A percentile compares a stretch with the other conserved stretches of the same genome.
Conservation (phyloP, 2,329 filamentous ascomycete species). For the Microdochium bolleyi region DNA sequence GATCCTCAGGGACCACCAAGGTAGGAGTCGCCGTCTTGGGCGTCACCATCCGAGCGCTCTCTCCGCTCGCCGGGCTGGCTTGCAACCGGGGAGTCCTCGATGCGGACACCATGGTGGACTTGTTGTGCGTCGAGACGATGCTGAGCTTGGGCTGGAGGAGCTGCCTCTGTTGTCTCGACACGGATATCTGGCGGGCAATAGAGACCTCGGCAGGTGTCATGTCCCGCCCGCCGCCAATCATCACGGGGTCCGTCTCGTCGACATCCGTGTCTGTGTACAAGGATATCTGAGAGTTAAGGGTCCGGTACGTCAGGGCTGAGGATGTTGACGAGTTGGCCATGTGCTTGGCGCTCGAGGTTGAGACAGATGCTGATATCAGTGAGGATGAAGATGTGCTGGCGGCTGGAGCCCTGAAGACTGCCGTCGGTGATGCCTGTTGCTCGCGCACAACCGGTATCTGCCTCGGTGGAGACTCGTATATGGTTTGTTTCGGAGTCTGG, state of each 20-base stretch:
- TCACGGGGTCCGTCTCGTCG: not conserved
- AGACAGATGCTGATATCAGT: not conserved
- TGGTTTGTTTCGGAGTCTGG: slow-evolving; percentile 28
- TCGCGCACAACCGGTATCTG: not conserved
- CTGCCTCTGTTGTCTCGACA: slow-evolving; percentile 53
- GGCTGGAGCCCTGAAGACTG: not conserved
- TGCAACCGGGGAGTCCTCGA: not conserved
- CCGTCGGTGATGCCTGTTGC: not conserved
- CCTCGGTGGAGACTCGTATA: not conserved
- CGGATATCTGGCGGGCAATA: slow-evolving; percentile 60
- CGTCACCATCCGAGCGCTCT: slow-evolving; percentile 25
- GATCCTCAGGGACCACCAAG: slow-evolving; percentile 28
- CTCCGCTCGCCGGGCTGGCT: slow-evolving; percentile 15
- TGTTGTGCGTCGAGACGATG: slow-evolving; percentile 16
- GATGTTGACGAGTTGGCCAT: not conserved
- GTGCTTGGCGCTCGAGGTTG: not conserved
- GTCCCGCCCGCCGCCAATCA: not conserved
- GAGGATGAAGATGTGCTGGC: not conserved
- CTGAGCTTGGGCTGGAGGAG: slow-evolving; percentile 44
- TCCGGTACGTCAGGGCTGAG: not conserved
- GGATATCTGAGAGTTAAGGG: not conserved
- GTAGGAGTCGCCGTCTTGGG: slow-evolving; percentile 35
- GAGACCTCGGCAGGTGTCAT: slow-evolving; percentile 54
- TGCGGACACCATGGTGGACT: not conserved
- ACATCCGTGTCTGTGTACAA: slow-evolving; percentile 4